Evolutionary conservation across 2,329 filamentous ascomycete genomes (phyloP).

Genomic region (Furcasterigmium sp.): DNA sequence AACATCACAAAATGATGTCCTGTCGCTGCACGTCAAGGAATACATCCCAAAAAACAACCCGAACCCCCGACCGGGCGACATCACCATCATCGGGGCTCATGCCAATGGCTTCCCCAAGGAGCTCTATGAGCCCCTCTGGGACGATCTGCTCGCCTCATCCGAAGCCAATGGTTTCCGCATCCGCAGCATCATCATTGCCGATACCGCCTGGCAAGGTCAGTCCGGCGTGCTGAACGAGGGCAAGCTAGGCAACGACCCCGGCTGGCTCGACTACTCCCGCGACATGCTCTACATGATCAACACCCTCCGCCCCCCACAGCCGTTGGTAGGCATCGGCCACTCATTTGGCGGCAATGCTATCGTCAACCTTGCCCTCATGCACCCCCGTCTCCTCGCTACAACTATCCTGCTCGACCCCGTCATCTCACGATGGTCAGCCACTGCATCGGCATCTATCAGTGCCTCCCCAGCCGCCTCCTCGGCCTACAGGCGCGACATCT

Average conservation of each 20-base stretch:
- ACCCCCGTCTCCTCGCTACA: slow-evolving; percentile 73
- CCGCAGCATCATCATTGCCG: slow-evolving; percentile 82
- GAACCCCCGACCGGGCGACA: slow-evolving; percentile 63
- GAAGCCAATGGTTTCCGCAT: slow-evolving; percentile 57
- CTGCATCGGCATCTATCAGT: slow-evolving; percentile 24
- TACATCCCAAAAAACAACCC: slow-evolving; percentile 74
- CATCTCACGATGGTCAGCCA: slow-evolving; percentile 48
- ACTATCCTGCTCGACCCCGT: slow-evolving; percentile 83
- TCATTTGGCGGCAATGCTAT: slow-evolving; percentile 80
- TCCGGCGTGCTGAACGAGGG: slow-evolving; percentile 74
- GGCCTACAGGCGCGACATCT: slow-evolving; percentile 67
- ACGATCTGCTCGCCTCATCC: slow-evolving; percentile 58
- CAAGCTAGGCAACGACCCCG: slow-evolving; percentile 71
- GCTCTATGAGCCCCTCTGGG: slow-evolving; percentile 88
- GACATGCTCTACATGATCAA: slow-evolving; percentile 86
- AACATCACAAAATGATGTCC: slow-evolving; percentile 65
- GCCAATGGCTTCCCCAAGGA: slow-evolving; percentile 96
- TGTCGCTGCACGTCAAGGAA: slow-evolving; percentile 77
- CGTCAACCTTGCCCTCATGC: slow-evolving; percentile 64
- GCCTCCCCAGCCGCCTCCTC: slow-evolving; percentile 35
- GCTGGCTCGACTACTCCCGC: slow-evolving; percentile 80
- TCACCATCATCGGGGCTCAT: slow-evolving; percentile 82
- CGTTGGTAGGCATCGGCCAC: slow-evolving; percentile 80
- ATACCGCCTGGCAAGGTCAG: slow-evolving; percentile 79
- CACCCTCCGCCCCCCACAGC: slow-evolving; percentile 72